Evolutionary conservation across 129 eudicot genomes (phyloP), one percentile per base, ranked within the genome.

Genomic region (Lonicera japonica): DNA sequence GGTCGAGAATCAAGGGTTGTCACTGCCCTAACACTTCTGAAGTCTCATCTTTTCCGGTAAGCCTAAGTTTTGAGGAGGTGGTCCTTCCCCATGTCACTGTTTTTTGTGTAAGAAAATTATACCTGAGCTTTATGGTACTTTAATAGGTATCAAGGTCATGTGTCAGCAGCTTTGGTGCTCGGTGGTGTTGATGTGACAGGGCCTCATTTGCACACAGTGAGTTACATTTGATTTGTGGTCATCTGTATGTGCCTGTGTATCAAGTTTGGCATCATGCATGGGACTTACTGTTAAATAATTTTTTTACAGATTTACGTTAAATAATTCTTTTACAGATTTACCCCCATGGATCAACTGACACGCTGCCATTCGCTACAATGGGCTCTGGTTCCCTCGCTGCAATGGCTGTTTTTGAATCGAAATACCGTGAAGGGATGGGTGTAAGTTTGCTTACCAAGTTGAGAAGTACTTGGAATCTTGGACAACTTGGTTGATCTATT

Each of bases 351-450:
- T 91, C 98, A 60, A 91, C 98, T 0, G 98, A 91, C 76, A 79
- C 96, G 11, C 82, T 91, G 16, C 98, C 98, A 29, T 91, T 64
- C 75, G 98, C 98, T 20, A 91, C 98, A 23, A 91, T 91, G 98
- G 98, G 98, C 0, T 91, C 98, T 70, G 98, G 98, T 70, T 91
- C 98, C 20, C 94, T 91, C 71, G 97, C 97, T 60, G 97, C 97
- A 23, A 91, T 91, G 96, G 79, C 96, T 17, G 80, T 91, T 16
- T 87, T 91, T 73, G 97, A 91, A 65, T 91, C 96, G 36, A 82
- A 85, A 71, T 87, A 79, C 60, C 86, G 74, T 25, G 97, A 87
- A 80, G 97, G 97, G 50, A 74, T 91, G 22, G 84, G 70, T 40
- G 97, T 91, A 84, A 82, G 97, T 84, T 24, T 40, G 63, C 38